Conservation (phyloP, 2,329 filamentous ascomycete genomes). For the Clonostachys rosea region DNA sequence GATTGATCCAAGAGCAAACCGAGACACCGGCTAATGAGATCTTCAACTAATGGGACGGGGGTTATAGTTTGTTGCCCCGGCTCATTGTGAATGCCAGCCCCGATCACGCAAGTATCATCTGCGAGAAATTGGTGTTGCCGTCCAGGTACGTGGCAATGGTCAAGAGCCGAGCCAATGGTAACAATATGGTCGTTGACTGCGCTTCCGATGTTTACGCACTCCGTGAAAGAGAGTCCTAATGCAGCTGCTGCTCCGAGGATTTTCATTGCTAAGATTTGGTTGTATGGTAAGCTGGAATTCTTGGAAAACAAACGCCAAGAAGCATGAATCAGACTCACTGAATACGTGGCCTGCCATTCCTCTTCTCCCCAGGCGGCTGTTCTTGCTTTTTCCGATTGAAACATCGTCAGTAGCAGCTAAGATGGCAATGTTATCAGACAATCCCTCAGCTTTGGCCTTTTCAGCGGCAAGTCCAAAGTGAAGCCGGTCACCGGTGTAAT, state of each 20-base stretch:
- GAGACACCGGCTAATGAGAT: slow-evolving; percentile 40
- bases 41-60: slow-evolving; percentile 29
- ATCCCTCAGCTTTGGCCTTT: slow-evolving; percentile 59
- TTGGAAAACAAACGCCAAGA: slow-evolving; percentile 40
- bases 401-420: slow-evolving; percentile 71
- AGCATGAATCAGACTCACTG: slow-evolving; percentile 30
- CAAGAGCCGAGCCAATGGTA: slow-evolving; percentile 62
- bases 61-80: slow-evolving; percentile 18
- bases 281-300: background rate
- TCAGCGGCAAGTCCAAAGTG: slow-evolving; percentile 74
- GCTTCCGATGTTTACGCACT: slow-evolving; percentile 54
- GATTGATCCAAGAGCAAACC: slow-evolving; percentile 41
- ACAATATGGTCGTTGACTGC: slow-evolving; percentile 55
- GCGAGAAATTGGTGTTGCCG: slow-evolving; percentile 42
- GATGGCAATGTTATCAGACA: slow-evolving; percentile 55
- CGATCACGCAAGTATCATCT: slow-evolving; percentile 31
- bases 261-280: slow-evolving; percentile 49
- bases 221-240: slow-evolving; percentile 45
- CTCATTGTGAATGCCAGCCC: slow-evolving; percentile 53
- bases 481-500: slow-evolving; percentile 68
- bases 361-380: slow-evolving; percentile 67
- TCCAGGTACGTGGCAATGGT: slow-evolving; percentile 70
- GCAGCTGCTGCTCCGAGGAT: slow-evolving; percentile 64
- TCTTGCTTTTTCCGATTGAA: slow-evolving; percentile 60
- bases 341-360: slow-evolving; percentile 63